phyloP scores from a whole-genome alignment of 2,329 filamentous ascomycete species.

The Aspergillus quadrilineatus region DNA sequence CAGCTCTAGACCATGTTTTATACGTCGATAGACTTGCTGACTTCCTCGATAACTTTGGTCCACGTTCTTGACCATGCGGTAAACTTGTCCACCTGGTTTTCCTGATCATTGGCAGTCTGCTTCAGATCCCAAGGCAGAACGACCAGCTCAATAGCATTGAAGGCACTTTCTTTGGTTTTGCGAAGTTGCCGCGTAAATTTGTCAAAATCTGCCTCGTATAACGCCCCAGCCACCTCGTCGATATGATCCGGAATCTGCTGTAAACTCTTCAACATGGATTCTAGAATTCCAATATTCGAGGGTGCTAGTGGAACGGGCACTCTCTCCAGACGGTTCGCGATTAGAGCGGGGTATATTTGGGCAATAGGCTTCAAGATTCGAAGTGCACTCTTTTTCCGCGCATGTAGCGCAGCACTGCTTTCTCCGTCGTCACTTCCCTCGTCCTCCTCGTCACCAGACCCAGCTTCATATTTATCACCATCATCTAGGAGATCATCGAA shows the following conservation, averaged over 20 bases:
- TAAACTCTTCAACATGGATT: conserved; percentile 35
- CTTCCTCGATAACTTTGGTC: conserved; percentile 46
- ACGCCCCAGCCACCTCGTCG: conserved; percentile 47
- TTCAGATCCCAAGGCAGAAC: conserved; percentile 71
- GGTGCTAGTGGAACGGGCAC: conserved; percentile 16
- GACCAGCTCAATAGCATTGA: conserved; percentile 69
- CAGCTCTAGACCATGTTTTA: background rate
- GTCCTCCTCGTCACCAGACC: conserved; percentile 22
- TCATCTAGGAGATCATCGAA: conserved; percentile 40
- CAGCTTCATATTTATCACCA: conserved; percentile 25
- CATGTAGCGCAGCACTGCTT: conserved; percentile 35
- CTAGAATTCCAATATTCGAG: conserved; percentile 30
- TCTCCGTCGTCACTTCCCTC: conserved; percentile 30
- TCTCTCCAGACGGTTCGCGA: conserved; percentile 43
- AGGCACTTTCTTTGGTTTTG: conserved; percentile 47
- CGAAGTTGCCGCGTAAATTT: conserved; percentile 34
- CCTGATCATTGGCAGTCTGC: conserved; percentile 37
- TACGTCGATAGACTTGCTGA: conserved; percentile 32
- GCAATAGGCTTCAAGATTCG: conserved; percentile 45
- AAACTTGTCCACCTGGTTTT: conserved; percentile 70
- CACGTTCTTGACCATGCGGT: conserved; percentile 69
- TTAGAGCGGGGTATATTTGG: conserved; percentile 46
- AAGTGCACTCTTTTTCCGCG: conserved; percentile 43
- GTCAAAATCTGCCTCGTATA: conserved; percentile 44
- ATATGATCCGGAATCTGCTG: conserved; percentile 42